Evolutionary conservation across 352 stramenopile genomes (phyloP), one percentile per base, ranked within the genome.

Genomic region (Globisporangium paroecandrum): DNA sequence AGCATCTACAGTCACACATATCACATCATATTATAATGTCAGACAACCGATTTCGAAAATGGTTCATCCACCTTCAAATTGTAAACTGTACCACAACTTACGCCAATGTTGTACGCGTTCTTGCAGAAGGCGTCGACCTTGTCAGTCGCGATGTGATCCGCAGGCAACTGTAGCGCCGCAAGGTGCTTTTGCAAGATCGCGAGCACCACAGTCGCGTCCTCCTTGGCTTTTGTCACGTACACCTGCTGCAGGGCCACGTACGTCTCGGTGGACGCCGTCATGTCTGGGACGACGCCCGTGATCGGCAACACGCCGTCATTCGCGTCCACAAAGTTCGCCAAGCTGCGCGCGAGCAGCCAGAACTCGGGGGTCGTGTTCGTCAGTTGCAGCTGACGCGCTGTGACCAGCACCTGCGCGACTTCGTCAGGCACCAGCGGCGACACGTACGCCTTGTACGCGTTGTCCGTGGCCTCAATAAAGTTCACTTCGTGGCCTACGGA

Each of bases 241-340:
- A 98, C 68, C 24, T 94, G 76, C 77, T 99, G 97, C 61, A 99
- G 75, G 56, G 85, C 77, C 6, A 99, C 88, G 77, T 98, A 99
- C 10, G 71, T 77, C n/a, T 96, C 80, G 1, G 97, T 99, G 12
- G 95, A 96, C 15, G 94, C 89, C 7, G 97, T 99, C 96, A 99
- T 99, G 66, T 99, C 98, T 0, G 97, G 97, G 29, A 99, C 91
- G 12, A 89, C 87, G 3, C 96, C 96, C 36, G 91, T 91, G n/a
- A 98, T 75, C 4, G 94, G 94, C 57, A 89, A 73, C 51, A 89
- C 43, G 1, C 78, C 82, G 12, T 82, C 75, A 60, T 93, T 91
- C 27, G 76, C 69, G 29, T 80, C 69, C 10, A 97, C 78, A 78
- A 97, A 98, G 36, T 90, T 80, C 4, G 73, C 75, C 20, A 98